Evolutionary conservation across 208 protist species (phyloP).

Genomic region (Baffinella frigidus): DNA sequence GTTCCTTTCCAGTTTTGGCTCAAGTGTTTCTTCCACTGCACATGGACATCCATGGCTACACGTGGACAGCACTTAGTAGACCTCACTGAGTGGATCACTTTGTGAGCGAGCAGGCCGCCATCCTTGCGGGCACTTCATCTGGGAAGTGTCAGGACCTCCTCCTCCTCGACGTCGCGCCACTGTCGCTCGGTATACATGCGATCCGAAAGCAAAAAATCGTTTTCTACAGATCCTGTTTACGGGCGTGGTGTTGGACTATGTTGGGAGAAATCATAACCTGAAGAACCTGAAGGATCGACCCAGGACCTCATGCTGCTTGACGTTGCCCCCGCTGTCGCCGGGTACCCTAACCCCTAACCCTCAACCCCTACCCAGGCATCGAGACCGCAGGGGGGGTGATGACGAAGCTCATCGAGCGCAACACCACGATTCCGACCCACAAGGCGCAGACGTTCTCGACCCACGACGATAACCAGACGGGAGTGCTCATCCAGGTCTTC

Average conservation of each 20-base stretch:
- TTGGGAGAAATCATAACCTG: too few relatives aligned
- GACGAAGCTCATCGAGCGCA: slow-evolving; percentile 81
- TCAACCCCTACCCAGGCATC: too few relatives aligned
- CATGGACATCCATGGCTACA: too few relatives aligned
- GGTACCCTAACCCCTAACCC: too few relatives aligned
- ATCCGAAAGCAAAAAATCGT: too few relatives aligned
- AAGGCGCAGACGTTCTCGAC: slow-evolving; percentile 94
- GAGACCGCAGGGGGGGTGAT: slow-evolving; percentile 91
- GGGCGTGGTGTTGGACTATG: too few relatives aligned
- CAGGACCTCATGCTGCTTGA: slow-evolving; percentile 84
- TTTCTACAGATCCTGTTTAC: too few relatives aligned
- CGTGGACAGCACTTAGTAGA: slow-evolving; percentile 92
- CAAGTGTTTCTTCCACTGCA: too few relatives aligned
- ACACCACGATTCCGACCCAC: slow-evolving; percentile 87
- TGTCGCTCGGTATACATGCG: slow-evolving; percentile 92
- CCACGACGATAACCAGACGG: slow-evolving; percentile 84
- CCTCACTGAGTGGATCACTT: slow-evolving; percentile 97
- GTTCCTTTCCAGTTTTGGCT: too few relatives aligned
- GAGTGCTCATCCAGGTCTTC: slow-evolving; percentile 90
- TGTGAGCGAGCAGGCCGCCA: slow-evolving; percentile 93
- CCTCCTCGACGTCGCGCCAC: slow-evolving; percentile 91
- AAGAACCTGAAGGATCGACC: slow-evolving; percentile 87
- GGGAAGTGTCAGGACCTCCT: slow-evolving; percentile 76
- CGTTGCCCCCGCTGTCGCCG: too few relatives aligned
- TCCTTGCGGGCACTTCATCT: slow-evolving; percentile 82